phyloP scores from a whole-genome alignment of 2,329 filamentous ascomycete species.

The Botrytis elliptica region DNA sequence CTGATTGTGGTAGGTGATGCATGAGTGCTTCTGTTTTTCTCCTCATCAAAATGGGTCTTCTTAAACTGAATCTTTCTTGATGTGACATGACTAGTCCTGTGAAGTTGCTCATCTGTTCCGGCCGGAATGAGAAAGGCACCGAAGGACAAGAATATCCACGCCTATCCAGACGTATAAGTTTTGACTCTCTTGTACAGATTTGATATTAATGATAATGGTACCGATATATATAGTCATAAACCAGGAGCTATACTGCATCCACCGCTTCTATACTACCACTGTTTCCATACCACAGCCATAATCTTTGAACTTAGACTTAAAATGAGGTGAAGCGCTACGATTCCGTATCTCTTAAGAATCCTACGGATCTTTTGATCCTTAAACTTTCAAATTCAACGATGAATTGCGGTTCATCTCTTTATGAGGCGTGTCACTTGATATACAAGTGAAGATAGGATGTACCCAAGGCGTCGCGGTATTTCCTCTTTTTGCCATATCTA shows the following conservation, averaged over 20 bases:
- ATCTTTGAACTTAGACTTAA: background rate
- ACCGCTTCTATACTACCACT: background rate
- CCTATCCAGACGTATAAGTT: background rate
- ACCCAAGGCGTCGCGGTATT: background rate
- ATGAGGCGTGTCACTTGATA: background rate
- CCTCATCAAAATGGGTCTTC: background rate
- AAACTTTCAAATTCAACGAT: background rate
- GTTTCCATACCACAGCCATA: background rate
- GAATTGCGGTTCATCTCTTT: background rate
- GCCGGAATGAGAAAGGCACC: background rate
- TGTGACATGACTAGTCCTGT: background rate
- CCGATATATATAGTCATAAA: conserved; percentile 26
- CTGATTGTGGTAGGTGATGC: background rate
- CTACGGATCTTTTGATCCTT: background rate
- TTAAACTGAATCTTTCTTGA: background rate
- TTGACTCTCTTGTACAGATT: background rate
- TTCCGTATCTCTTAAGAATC: no score
- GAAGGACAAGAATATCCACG: background rate
- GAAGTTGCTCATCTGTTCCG: background rate
- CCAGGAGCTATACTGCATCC: conserved; percentile 27
- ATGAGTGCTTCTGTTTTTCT: background rate
- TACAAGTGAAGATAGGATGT: background rate
- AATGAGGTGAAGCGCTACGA: no score
- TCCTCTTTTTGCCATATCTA: background rate
- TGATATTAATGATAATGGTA: conserved; percentile 20